phyloP scores from a whole-genome alignment of 2,329 filamentous ascomycete species.

The Lachnellula cervina region DNA sequence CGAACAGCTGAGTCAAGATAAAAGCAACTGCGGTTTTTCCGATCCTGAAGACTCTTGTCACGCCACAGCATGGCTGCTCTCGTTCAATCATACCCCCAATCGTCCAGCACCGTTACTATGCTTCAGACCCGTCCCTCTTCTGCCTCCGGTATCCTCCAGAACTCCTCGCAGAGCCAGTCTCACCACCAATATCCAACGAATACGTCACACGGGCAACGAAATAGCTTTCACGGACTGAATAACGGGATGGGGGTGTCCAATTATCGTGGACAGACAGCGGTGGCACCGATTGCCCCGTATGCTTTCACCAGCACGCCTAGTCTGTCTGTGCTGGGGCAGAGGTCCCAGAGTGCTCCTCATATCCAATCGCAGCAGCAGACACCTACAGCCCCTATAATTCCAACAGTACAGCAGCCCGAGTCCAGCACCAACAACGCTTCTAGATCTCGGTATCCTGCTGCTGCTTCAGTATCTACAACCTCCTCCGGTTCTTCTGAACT shows the following conservation, averaged over 20 bases:
- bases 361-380: constrained; percentile 52
- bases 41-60: constrained; percentile 10
- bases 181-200: constrained; percentile 45
- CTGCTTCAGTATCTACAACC: constrained; percentile 46
- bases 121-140: constrained; percentile 69
- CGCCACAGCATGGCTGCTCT: constrained; percentile 70
- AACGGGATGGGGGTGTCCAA: constrained; percentile 40
- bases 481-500: constrained; percentile 32
- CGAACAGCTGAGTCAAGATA: too few relatives aligned
- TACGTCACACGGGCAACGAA: constrained; percentile 41
- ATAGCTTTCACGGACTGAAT: constrained; percentile 47
- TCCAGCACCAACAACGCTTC: constrained; percentile 28
- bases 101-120: constrained; percentile 68
- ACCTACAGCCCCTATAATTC: constrained; percentile 45
- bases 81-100: constrained; percentile 75
- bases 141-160: constrained; percentile 47
- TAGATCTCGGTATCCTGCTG: constrained; percentile 42
- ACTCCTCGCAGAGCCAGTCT: constrained; percentile 28
- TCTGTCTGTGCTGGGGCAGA: constrained; percentile 44
- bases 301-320: constrained; percentile 69
- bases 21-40: constrained; percentile 20
- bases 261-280: constrained; percentile 48
- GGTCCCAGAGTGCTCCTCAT: constrained; percentile 37
- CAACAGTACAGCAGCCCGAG: constrained; percentile 35
- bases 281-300: constrained; percentile 66